These are phyloP conservation scores for Vachellia collinsii DNA, from an alignment of 306 rosid genomes.

Conservation along the genomic window DNA sequence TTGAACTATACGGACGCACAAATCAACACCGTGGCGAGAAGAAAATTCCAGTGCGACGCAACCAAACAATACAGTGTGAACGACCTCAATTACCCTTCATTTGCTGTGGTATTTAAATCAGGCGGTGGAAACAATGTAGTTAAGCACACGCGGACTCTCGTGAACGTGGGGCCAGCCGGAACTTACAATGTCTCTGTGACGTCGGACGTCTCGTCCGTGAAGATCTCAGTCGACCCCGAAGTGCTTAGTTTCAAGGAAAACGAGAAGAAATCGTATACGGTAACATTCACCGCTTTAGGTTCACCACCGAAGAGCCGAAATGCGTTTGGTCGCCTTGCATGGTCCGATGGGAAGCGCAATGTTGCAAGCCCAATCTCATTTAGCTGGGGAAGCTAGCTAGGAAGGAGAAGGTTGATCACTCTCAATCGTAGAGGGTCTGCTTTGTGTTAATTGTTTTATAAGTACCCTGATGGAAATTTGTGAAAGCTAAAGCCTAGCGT, in stretches of 20 bases:
- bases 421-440: background rate
- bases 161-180: conserved; percentile 68
- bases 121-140: conserved; percentile 32
- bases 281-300: conserved; percentile 48
- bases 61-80: conserved; percentile 53
- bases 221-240: conserved; percentile 62
- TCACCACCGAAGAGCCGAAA: conserved; percentile 1
- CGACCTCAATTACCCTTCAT: conserved; percentile 75
- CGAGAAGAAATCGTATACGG: conserved; percentile 66
- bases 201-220: conserved; percentile 38
- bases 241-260: conserved; percentile 53
- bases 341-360: conserved; percentile 70
- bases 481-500: background rate
- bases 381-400: background rate
- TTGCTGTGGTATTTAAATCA: conserved; percentile 51
- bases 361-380: conserved; percentile 70
- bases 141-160: conserved; percentile 58
- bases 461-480: background rate
- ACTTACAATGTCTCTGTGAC: conserved; percentile 51
- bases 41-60: conserved; percentile 52
- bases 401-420: background rate
- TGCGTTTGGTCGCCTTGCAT: conserved; percentile 67
- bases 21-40: conserved; percentile 50
- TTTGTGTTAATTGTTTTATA: background rate
- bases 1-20: conserved; percentile 49